Conservation (phyloP, 768 basidiomycete genomes). For the Leccinum subtestaceum region DNA sequence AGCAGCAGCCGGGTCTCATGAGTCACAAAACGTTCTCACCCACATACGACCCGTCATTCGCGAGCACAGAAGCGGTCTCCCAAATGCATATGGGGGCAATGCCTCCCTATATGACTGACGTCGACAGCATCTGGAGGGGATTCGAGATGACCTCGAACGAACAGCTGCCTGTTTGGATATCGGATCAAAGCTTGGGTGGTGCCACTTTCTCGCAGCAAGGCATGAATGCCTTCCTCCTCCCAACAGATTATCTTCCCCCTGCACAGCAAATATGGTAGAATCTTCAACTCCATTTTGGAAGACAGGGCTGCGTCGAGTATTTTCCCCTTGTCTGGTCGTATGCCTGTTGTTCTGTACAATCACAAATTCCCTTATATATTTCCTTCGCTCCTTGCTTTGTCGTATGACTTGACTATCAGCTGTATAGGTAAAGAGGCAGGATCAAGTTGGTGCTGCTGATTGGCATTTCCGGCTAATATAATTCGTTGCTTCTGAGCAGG, state of each 20-base stretch:
- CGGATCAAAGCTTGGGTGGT: slow-evolving; percentile 79
- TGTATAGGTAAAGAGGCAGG: background rate
- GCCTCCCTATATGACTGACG: slow-evolving; percentile 28
- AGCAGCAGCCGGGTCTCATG: slow-evolving; percentile 34
- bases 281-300: background rate
- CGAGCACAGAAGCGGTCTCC: slow-evolving; percentile 31
- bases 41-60: slow-evolving; percentile 48
- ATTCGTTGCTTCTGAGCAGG: slow-evolving; percentile 6
- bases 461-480: background rate
- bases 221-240: slow-evolving; percentile 82
- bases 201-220: slow-evolving; percentile 74
- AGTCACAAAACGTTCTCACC: slow-evolving; percentile 54
- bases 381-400: slow-evolving; percentile 9
- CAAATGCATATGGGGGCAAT: slow-evolving; percentile 32
- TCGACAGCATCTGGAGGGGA: slow-evolving; percentile 74
- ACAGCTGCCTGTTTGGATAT: slow-evolving; percentile 82
- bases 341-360: slow-evolving; percentile 24
- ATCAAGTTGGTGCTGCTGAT: slow-evolving; percentile 3
- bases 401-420: slow-evolving; percentile 6
- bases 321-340: slow-evolving; percentile 19
- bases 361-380: slow-evolving; percentile 20
- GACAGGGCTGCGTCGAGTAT: slow-evolving; percentile 13
- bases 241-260: slow-evolving; percentile 67
- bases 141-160: slow-evolving; percentile 71
- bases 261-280: slow-evolving; percentile 73